These are phyloP conservation scores for Russula brevipes DNA, from an alignment of 768 basidiomycete genomes.

Conservation along the genomic window DNA sequence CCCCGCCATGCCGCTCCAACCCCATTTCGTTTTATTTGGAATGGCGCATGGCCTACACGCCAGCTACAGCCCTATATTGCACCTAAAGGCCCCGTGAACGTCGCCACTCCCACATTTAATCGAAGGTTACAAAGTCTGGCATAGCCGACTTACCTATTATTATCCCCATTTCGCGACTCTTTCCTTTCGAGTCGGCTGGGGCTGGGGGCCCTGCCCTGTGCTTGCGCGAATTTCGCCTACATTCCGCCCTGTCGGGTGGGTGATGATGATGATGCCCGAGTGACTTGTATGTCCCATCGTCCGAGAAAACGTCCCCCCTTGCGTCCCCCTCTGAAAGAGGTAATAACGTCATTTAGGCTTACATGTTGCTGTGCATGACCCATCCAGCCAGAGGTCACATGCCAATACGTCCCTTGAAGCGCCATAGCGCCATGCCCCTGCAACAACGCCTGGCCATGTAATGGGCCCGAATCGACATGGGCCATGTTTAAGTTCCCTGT, in stretches of 20 bases:
- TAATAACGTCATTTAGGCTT: background rate
- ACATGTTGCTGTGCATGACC: background rate
- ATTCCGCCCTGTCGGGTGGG: background rate
- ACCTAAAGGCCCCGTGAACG: background rate
- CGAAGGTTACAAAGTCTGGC: background rate
- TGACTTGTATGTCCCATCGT: background rate
- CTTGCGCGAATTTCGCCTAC: background rate
- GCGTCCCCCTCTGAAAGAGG: background rate
- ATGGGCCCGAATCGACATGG: background rate
- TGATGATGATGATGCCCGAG: background rate
- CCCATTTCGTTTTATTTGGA: background rate
- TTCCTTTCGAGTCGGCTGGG: background rate
- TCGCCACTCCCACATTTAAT: background rate
- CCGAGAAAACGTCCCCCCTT: background rate
- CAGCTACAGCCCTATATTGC: background rate
- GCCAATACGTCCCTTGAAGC: background rate
- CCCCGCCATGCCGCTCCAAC: background rate
- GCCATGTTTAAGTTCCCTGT: background rate
- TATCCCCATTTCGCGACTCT: background rate
- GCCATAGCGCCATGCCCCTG: conserved; percentile 3
- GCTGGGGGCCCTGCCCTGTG: background rate
- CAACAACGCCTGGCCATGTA: conserved; percentile 2
- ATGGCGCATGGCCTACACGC: background rate
- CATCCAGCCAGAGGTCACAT: conserved; percentile 10
- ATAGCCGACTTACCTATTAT: background rate